Evolutionary conservation across 495 filamentous ascomycete genomes (phyloP).

Genomic region (Penicillium goetzii): DNA sequence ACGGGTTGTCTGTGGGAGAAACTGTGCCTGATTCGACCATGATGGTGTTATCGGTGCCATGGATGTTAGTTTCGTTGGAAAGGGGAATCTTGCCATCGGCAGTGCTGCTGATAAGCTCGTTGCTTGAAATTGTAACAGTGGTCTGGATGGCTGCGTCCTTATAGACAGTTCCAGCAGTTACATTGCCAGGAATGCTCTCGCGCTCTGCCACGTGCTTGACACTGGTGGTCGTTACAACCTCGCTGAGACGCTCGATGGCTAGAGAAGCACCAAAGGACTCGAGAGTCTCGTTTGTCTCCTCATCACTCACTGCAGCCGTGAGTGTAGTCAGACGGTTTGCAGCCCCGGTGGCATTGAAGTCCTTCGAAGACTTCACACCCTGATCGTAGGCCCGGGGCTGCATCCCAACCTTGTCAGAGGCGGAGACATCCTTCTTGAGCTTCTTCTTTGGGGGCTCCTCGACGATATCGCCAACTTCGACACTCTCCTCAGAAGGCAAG

Average conservation of each 20-base stretch:
- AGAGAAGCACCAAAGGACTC: background rate
- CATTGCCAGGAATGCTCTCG: too few species aligned
- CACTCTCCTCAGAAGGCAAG: background rate
- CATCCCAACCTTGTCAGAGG: background rate
- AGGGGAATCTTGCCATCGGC: background rate
- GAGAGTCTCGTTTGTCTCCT: background rate
- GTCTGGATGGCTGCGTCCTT: background rate
- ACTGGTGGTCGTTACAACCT: background rate
- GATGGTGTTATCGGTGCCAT: too few species aligned
- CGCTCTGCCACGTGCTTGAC: background rate
- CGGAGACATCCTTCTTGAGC: background rate
- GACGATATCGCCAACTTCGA: background rate
- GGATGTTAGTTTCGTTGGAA: background rate
- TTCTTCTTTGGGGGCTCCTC: conserved; percentile 5
- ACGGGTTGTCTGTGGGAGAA: too few species aligned
- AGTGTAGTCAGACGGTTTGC: background rate
- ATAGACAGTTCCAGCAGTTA: background rate
- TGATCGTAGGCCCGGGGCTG: background rate
- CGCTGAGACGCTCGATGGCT: background rate
- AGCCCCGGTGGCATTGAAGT: background rate
- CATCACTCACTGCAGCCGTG: background rate
- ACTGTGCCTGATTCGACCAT: too few species aligned
- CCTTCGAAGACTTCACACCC: background rate
- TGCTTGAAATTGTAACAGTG: background rate
- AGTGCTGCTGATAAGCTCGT: background rate